Base-by-base conservation (phyloP, 495 filamentous ascomycete genomes). In the Xylaria acuta region DNA sequence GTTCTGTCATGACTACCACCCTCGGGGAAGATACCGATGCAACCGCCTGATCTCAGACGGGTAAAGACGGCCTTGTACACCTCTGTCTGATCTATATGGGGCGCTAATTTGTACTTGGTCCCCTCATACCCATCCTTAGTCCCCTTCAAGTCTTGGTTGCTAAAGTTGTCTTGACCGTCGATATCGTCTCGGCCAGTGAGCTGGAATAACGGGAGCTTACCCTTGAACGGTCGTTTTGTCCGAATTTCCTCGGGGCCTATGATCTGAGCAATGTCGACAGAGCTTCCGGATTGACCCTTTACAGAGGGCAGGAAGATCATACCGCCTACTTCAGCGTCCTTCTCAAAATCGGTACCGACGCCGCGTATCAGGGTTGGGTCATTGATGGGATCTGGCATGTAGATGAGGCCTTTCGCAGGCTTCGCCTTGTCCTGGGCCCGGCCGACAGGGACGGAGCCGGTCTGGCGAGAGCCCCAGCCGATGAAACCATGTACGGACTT, bases 1-100 rank as follows among this genome's bases (percentile, higher is more conserved):
- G 97, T 94, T 67, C 96, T 90, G 79, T 99, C 96, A 82, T 99
- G 96, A 79, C 95, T 98, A 72, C 96, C 96, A 74, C 96, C 96
- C 82, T 99, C 96, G 1, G 96, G 96, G 78, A 98, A 99, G 76
- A 99, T 98, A 67, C 97, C 96, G 62, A 98, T 91, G 78, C 94
- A 97, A 32, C 94, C 96, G 30, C 94, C 95, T 8, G 84, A 83
- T 75, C 89, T 92, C 36, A 99, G 86, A 30, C 92, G 87, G 64
- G 89, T 87, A 80, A 97, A 98, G 0, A 99, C 96, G 5, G 93
- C 92, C 80, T 97, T 88, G 79, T 98, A 99, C 40, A 99, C 96
- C 68, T 92, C 87, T 12, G 90, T 93, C 81, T 99, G 96, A 80
- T 98, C 93, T 27, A 98, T 94, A 79, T 98, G 95, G 18, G 96